Base-by-base conservation (phyloP, 2,329 filamentous ascomycete species). In the Metarhizium humberi region DNA sequence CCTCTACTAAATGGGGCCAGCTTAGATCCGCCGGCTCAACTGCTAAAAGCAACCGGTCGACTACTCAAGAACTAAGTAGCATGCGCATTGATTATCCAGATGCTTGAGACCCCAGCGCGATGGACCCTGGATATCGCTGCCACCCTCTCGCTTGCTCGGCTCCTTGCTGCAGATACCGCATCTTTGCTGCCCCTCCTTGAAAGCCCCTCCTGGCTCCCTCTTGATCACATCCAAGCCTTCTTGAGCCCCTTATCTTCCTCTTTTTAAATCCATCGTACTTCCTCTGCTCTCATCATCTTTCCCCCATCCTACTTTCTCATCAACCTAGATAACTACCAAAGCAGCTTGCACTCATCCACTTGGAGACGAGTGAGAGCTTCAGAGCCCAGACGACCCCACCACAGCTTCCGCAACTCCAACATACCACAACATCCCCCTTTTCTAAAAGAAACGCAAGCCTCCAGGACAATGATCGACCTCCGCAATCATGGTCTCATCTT, bases 401-500 rank as follows among this genome's bases (percentile, higher is more conserved):
- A 20, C n/a, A 45, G 18, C n/a, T 45, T 20, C 18, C 38, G 2
- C 6, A 34, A 20, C 18, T 6, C n/a, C 42, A 20, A 18, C n/a
- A 45, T 20, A 11, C n/a, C 42, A 45, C 18, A 25, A 46, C n/a
- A 46, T 10, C 45, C n/a, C 45, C 43, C 18, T 11, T 7, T 20
- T 20, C n/a, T 16, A 20, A 13, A 45, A 11, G 16, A 45, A 18
- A 13, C 42, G n/a, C 11, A 14, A 14, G 45, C 45, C 10, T 36
- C 42, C 14, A 8, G 13, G 16, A 61, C 57, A 58, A 83, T 83
- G 80, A 69, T 75, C 62, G 69, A 71, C 59, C 65, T 75, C 60
- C 78, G 74, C 66, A 73, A 72, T 53, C 73, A 74, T 62, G 73
- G 76, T 65, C 69, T 81, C 63, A 65, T 83, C 58, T 66, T 83